Percentiles rank a stretch among this genome's conserved stretches.
These are phyloP conservation scores for Clavariopsis aquatica DNA, from an alignment of 495 filamentous ascomycete genomes.

Conservation along the genomic window DNA sequence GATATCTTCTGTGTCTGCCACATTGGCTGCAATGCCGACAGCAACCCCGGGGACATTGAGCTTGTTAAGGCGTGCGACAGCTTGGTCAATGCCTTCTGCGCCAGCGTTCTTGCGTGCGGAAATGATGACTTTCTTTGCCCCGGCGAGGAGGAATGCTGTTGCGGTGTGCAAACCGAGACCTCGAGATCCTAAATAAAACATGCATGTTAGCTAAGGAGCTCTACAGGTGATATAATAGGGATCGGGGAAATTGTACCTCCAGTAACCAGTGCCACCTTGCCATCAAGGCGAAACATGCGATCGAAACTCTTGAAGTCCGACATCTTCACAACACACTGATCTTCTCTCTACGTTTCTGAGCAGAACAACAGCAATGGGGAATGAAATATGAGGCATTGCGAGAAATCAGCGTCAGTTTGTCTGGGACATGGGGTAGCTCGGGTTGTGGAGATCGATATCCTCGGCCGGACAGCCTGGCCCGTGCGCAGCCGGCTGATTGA, in stretches of 20 bases:
- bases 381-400: conserved; percentile 15
- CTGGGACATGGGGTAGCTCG: conserved; percentile 24
- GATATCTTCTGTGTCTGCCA: conserved; percentile 46
- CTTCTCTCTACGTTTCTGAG: not conserved
- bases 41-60: conserved; percentile 45
- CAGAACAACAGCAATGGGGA: not conserved
- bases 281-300: conserved; percentile 47
- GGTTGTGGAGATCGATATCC: conserved; percentile 37
- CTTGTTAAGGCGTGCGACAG: conserved; percentile 47
- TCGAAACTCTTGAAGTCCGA: conserved; percentile 43
- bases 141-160: conserved; percentile 49
- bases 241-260: conserved; percentile 37
- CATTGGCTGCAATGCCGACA: conserved; percentile 49
- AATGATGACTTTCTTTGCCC: conserved; percentile 47
- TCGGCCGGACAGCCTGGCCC: conserved; percentile 17
- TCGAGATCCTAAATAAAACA: conserved; percentile 41
- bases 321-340: conserved; percentile 37
- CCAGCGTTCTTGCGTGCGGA: conserved; percentile 47
- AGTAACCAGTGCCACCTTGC: conserved; percentile 50
- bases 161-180: conserved; percentile 49
- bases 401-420: not conserved
- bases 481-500: conserved; percentile 21
- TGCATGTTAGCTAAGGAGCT: not conserved
- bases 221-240: not conserved
- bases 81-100: conserved; percentile 46